Conservation (phyloP, 805 yeast species). For the Ogataea naganishii region DNA sequence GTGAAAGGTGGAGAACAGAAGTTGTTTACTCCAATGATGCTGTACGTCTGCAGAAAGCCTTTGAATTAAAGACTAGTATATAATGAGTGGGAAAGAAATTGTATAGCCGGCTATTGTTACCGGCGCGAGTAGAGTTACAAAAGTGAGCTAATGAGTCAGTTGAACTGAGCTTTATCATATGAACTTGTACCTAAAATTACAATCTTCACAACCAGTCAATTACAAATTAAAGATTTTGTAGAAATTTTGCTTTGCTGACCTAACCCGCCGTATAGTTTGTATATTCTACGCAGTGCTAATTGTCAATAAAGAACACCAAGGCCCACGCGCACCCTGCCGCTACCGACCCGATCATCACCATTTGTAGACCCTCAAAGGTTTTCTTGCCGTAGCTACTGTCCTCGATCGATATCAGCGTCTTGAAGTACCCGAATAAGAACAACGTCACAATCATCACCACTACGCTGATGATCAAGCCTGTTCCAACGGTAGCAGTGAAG, state of each 20-base stretch:
- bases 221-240: no score
- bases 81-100: no score
- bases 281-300: no score
- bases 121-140: no score
- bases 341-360: conserved; percentile 92
- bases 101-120: no score
- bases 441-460: conserved; percentile 79
- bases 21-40: conserved; percentile 96
- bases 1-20: conserved; percentile 88
- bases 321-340: conserved; percentile 98
- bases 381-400: conserved; percentile 56
- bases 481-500: conserved; percentile 64
- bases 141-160: no score
- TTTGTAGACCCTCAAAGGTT: conserved; percentile 74
- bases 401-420: conserved; percentile 75
- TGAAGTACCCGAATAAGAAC: conserved; percentile 78
- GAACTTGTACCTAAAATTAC: no score
- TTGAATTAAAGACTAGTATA: conserved; percentile 14
- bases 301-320: conserved; percentile 70
- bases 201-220: no score
- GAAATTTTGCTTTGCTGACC: no score
- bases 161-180: no score
- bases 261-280: no score
- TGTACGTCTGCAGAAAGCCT: conserved; percentile 85
- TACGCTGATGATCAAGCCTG: conserved; percentile 69